Evolutionary conservation across 495 filamentous ascomycete species (phyloP).

Genomic region (Glarea lozoyensis): DNA sequence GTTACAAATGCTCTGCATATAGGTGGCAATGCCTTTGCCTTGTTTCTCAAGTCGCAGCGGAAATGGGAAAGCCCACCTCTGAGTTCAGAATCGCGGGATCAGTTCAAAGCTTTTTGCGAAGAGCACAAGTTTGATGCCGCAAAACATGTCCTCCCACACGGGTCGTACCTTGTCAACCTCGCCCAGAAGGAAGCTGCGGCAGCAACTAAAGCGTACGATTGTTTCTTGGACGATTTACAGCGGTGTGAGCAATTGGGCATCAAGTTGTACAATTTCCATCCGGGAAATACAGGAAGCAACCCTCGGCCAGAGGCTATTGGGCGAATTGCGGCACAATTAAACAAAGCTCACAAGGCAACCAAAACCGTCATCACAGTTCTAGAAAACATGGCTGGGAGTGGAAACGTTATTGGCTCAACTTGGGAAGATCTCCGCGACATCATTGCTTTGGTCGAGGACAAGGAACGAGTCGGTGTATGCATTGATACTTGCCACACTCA

Average conservation of each 20-base stretch:
- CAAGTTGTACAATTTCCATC: conserved; percentile 93
- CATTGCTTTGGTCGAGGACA: conserved; percentile 68
- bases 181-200: conserved; percentile 73
- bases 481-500: conserved; percentile 96
- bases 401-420: conserved; percentile 74
- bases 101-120: conserved; percentile 57
- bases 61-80: conserved; percentile 89
- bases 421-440: conserved; percentile 84
- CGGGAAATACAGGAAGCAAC: conserved; percentile 65
- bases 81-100: conserved; percentile 50
- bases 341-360: conserved; percentile 69
- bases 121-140: conserved; percentile 64
- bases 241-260: conserved; percentile 88
- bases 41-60: conserved; percentile 91
- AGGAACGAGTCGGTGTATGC: conserved; percentile 86
- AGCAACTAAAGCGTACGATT: conserved; percentile 74
- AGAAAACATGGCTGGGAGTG: conserved; percentile 90
- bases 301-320: conserved; percentile 58
- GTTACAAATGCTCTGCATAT: conserved; percentile 72
- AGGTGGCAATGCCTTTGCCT: conserved; percentile 83
- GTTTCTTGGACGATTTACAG: conserved; percentile 80
- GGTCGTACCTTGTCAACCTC: conserved; percentile 93
- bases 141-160: conserved; percentile 76
- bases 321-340: conserved; percentile 71
- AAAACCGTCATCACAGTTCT: conserved; percentile 69